Base-by-base conservation (phyloP, 2,329 filamentous ascomycete species). In the Rhexocercosporidium sp. region DNA sequence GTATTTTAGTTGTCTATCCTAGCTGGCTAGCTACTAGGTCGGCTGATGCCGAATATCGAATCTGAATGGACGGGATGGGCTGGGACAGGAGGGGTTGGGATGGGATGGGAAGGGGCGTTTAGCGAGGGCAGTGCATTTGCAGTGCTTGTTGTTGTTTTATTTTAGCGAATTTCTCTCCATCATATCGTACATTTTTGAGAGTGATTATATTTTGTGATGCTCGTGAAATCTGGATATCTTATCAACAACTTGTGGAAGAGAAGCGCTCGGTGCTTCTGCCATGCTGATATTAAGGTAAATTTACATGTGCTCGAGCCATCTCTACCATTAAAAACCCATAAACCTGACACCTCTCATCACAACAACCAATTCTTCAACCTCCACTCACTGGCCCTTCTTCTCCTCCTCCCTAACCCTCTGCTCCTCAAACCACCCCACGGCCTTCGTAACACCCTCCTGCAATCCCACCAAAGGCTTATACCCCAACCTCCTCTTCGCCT, bases 401-500 rank as follows among this genome's bases (percentile, higher is more conserved):
- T 74, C 72, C 8, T 62, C 71, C 31, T 72, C 73, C 51, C 64
- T 69, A 31, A 44, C 47, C 64, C 46, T 67, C 71, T 74, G 64
- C 47, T 73, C 73, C 53, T 71, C 46, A 54, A 75, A 74, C 66
- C 66, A 74, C 20, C 64, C 67, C 14, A 78, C 76, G 0, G 67
- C 59, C 59, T 66, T 74, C 61, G 73, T 67, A 49, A 77, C 89
- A 4, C 90, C 92, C 72, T 93, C 90, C 69, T 89, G 84, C 66
- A 94, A 79, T 49, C 82, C 81, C 62, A 92, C 88, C 63, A 92
- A 79, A 3, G 92, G 91, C 77, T 80, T 78, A 79, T 94, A 94
- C 3, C 89, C 89, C 64, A 94, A 80, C 72, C 91, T 82, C 73
- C 78, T 82, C 83, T 88, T 91, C 65, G 92, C 92, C 85, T 94